A percentile compares a stretch with the other conserved stretches of the same genome.
These are phyloP conservation scores for Pestalotiopsis sp. DNA, from an alignment of 2,329 filamentous ascomycete species.

Conservation along the genomic window DNA sequence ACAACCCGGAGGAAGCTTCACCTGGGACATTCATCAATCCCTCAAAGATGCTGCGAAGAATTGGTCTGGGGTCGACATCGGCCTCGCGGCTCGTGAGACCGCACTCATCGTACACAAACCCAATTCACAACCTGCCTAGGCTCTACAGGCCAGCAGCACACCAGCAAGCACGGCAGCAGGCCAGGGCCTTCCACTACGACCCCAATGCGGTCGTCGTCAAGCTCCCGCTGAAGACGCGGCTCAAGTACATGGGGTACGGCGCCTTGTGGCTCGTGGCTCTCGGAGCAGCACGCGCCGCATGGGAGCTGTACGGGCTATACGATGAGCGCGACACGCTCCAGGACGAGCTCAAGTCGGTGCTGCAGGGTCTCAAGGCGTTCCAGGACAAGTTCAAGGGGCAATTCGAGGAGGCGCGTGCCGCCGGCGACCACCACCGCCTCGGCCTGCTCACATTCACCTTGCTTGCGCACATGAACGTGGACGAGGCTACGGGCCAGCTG, in stretches of 20 bases:
- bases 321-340: not conserved
- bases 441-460: constrained; percentile 15
- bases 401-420: constrained; percentile 16
- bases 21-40: not conserved
- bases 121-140: not conserved
- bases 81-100: constrained; percentile 2
- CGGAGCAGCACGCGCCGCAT: constrained; percentile 11
- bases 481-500: not conserved
- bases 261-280: constrained; percentile 10
- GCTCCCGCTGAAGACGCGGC: constrained; percentile 6
- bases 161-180: not conserved
- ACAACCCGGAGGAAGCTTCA: not conserved
- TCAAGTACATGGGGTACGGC: constrained; percentile 18
- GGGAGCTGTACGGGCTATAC: constrained; percentile 8
- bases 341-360: not conserved
- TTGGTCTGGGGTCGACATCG: not conserved
- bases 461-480: not conserved
- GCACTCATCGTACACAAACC: not conserved
- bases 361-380: constrained; percentile 7
- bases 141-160: not conserved
- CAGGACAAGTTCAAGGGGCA: not conserved
- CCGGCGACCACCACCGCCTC: constrained; percentile 16
- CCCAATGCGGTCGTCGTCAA: not conserved
- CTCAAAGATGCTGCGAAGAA: constrained; percentile 1
- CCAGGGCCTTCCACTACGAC: constrained; percentile 8